Base-by-base conservation (phyloP, 2,329 filamentous ascomycete genomes). In the Botrytis galanthina region DNA sequence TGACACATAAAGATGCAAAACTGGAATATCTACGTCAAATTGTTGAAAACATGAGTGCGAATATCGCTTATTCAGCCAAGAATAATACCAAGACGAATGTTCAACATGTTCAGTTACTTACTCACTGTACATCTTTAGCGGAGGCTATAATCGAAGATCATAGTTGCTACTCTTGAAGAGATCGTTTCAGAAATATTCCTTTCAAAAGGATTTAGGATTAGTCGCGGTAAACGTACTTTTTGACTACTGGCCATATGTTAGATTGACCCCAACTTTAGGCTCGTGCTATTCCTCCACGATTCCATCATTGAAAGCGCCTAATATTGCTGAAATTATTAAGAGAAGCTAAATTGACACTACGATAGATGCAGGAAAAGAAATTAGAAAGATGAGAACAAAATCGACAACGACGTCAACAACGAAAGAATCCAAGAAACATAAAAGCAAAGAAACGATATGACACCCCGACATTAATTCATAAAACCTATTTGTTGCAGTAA, bases 111-210 rank as follows among this genome's bases (percentile, higher is more conserved):
- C 51, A 29, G 14, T 57, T 29, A 18, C 14, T 57, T 29, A 18
- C 14, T 29, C 14, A 57, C 14, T 57, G n/a, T 57, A 18, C 14
- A 18, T 22, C 18, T 42, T 39, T 29, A 29, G 35, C 46, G 4
- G 48, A 54, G 46, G 48, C 35, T 54, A 8, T 12, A 48, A 68
- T n/a, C 35, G 46, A 42, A 68, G 18, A 39, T 42, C 46, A 54
- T 6, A 46, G 22, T 32, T 54, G n/a, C 26, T 42, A 68, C 57
- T 57, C 35, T 68, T 42, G 18, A 57, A 68, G 46, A 67, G 18
- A 32, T 57, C 35, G 66, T 57, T 57, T 68, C 66, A 68, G 48
- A 42, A 68, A 42, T 16, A 37, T 42, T 68, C 48, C 48, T 42
- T 39, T 18, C 32, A 26, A 4, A 54, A 68, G 66, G 66, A 57